Evolutionary conservation across 2,329 filamentous ascomycete species (phyloP).

Genomic region (Cyphellophora europaea): DNA sequence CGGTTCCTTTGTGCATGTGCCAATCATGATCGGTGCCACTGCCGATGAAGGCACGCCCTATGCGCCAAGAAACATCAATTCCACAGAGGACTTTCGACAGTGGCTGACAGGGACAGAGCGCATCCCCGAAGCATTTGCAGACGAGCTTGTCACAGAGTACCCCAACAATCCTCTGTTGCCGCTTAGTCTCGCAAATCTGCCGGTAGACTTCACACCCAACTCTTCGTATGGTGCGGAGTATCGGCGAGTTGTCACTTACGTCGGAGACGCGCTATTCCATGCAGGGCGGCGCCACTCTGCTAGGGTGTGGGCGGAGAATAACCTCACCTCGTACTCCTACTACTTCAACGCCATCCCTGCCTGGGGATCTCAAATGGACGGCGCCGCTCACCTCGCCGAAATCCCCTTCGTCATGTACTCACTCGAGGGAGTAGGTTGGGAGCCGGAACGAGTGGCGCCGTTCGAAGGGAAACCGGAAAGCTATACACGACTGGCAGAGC

Average conservation of each 20-base stretch:
- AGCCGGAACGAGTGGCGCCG: slow-evolving; percentile 13
- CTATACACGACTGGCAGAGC: slow-evolving; percentile 32
- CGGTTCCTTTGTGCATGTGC: slow-evolving; percentile 31
- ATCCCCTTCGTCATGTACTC: slow-evolving; percentile 49
- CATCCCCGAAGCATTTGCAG: slow-evolving; percentile 10
- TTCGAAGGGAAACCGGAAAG: slow-evolving; percentile 32
- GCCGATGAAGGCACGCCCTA: slow-evolving; percentile 56
- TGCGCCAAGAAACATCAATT: slow-evolving; percentile 43
- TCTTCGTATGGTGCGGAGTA: slow-evolving; percentile 34
- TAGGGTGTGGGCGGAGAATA: slow-evolving; percentile 39
- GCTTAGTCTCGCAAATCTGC: slow-evolving; percentile 1
- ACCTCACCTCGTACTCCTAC: slow-evolving; percentile 49
- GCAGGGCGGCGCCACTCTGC: slow-evolving; percentile 46
- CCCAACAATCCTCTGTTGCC: slow-evolving; percentile 27
- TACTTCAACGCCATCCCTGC: slow-evolving; percentile 49
- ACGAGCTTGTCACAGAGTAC: slow-evolving; percentile 38
- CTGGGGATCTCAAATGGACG: slow-evolving; percentile 30
- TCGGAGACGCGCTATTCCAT: slow-evolving; percentile 47
- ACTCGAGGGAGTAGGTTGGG: slow-evolving; percentile 13
- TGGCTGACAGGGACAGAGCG: slow-evolving; percentile 26
- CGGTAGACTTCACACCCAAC: slow-evolving; percentile 3
- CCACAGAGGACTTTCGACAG: slow-evolving; percentile 41
- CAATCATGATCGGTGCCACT: slow-evolving; percentile 21
- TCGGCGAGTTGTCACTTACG: slow-evolving; percentile 45
- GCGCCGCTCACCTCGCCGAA: slow-evolving; percentile 47